Evolutionary conservation across 2,329 filamentous ascomycete species (phyloP).

Genomic region (Fusarium pseudonygamai): DNA sequence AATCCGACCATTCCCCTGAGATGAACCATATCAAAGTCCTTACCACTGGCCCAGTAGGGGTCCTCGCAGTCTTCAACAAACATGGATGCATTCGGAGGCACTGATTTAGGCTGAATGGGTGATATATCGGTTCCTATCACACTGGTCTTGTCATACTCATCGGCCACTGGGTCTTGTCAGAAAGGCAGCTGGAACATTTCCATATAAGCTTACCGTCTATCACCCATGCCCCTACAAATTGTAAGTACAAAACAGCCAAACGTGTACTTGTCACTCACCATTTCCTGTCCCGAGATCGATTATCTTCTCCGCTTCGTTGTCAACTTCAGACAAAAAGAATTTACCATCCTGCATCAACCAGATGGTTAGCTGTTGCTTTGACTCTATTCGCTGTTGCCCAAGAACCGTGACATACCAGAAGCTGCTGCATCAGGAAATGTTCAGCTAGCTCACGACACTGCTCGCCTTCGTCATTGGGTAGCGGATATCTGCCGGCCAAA

Average conservation of each 20-base stretch:
- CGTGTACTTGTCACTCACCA: slow-evolving; percentile 43
- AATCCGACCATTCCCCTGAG: slow-evolving; percentile 60
- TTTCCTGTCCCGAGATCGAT: slow-evolving; percentile 62
- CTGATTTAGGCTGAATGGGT: slow-evolving; percentile 57
- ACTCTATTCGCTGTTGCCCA: background rate
- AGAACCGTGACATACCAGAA: slow-evolving; percentile 46
- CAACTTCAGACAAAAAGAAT: slow-evolving; percentile 53
- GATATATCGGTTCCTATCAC: slow-evolving; percentile 56
- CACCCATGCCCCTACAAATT: slow-evolving; percentile 58
- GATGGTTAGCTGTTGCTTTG: background rate
- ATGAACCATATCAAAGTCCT: slow-evolving; percentile 66
- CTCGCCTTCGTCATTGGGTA: slow-evolving; percentile 58
- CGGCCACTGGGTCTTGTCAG: slow-evolving; percentile 48
- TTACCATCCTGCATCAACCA: slow-evolving; percentile 46
- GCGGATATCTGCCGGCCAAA: slow-evolving; percentile 55
- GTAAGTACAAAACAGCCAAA: slow-evolving; percentile 6
- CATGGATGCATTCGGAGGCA: slow-evolving; percentile 70
- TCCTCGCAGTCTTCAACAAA: slow-evolving; percentile 69
- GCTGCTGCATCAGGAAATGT: slow-evolving; percentile 57
- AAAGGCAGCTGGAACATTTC: background rate
- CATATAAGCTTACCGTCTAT: slow-evolving; percentile 53
- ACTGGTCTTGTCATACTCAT: slow-evolving; percentile 52
- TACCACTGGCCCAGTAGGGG: slow-evolving; percentile 63
- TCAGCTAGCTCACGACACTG: slow-evolving; percentile 57
- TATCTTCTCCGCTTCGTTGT: slow-evolving; percentile 53